These are phyloP conservation scores for Capillidium heterosporum DNA, from an alignment of 371 early-diverging fungal genomes.

Conservation along the genomic window DNA sequence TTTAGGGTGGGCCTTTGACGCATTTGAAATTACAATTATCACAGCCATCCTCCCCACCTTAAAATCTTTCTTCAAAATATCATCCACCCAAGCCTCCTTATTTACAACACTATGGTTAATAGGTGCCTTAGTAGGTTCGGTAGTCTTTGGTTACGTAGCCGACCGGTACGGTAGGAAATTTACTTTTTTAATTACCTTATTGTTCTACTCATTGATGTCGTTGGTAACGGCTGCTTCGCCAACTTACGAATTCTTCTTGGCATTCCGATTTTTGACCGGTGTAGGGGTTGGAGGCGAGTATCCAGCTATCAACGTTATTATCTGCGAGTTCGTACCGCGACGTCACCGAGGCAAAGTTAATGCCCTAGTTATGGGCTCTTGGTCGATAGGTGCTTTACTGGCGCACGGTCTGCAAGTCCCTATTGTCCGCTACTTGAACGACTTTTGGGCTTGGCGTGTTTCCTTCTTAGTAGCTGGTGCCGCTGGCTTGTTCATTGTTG, in stretches of 20 bases:
- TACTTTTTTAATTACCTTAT: slow-evolving; percentile 1
- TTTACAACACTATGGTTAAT: neutral
- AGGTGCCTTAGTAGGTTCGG: neutral
- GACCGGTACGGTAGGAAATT: neutral
- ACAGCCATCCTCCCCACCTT: neutral
- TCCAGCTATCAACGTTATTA: slow-evolving; percentile 6
- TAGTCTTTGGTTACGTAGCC: neutral
- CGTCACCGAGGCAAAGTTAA: slow-evolving; percentile 5
- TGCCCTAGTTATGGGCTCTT: slow-evolving; percentile 6
- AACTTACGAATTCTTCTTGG: slow-evolving; percentile 6
- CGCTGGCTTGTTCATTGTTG: neutral
- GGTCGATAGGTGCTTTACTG: slow-evolving; percentile 8
- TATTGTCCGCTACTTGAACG: slow-evolving; percentile 3
- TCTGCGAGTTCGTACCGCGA: slow-evolving; percentile 5
- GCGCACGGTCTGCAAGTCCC: slow-evolving; percentile 1
- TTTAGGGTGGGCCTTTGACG: neutral
- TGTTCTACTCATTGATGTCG: slow-evolving; percentile 5
- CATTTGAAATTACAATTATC: neutral
- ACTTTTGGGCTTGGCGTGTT: slow-evolving; percentile 4
- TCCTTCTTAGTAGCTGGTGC: slow-evolving; percentile 4
- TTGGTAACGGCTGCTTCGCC: slow-evolving; percentile 5
- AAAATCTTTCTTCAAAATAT: neutral
- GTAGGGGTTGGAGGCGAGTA: slow-evolving; percentile 9
- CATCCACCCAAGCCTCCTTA: neutral
- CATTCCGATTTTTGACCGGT: slow-evolving; percentile 7